phyloP scores from a whole-genome alignment of 2,329 filamentous ascomycete genomes.

The Sphaerulina vaccinii region DNA sequence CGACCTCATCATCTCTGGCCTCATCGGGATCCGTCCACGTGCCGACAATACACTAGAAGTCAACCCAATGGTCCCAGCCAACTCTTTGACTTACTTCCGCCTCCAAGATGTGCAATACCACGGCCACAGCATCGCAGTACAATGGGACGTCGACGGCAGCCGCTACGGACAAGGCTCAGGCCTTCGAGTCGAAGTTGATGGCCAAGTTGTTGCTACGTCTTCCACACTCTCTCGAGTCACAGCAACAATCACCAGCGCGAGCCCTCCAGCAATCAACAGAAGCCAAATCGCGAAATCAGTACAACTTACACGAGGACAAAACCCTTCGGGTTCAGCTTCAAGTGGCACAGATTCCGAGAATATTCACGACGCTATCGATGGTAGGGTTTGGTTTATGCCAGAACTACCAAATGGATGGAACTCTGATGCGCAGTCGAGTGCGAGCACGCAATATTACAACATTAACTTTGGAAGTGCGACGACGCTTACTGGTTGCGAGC shows the following conservation, averaged over 20 bases:
- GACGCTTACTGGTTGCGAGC: conserved; percentile 35
- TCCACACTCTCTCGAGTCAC: conserved; percentile 25
- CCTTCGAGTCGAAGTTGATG: conserved; percentile 40
- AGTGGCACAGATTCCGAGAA: conserved; percentile 29
- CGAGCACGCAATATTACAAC: conserved; percentile 39
- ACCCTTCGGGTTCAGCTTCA: conserved; percentile 38
- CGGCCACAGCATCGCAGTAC: conserved; percentile 43
- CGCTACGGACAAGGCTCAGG: conserved; percentile 35
- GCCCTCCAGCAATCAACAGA: conserved; percentile 33
- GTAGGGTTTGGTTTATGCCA: conserved; percentile 43
- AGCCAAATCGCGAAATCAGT: conserved; percentile 40
- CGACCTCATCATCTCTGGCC: conserved; percentile 44
- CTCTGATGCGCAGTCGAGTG: conserved; percentile 32
- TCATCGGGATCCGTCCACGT: conserved; percentile 45
- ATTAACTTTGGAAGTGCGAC: conserved; percentile 40
- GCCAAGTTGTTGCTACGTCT: conserved; percentile 35
- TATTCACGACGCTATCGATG: conserved; percentile 42
- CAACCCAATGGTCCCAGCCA: conserved; percentile 40
- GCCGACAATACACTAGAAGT: conserved; percentile 43
- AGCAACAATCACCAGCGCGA: conserved; percentile 25
- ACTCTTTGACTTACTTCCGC: conserved; percentile 42
- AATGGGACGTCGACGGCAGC: conserved; percentile 43
- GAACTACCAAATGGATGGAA: conserved; percentile 44
- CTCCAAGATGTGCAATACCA: conserved; percentile 45
- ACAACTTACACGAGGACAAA: conserved; percentile 36